Evolutionary conservation across 768 basidiomycete genomes (phyloP), one percentile per base, ranked within the genome.

Genomic region (Boletus rubropictus): DNA sequence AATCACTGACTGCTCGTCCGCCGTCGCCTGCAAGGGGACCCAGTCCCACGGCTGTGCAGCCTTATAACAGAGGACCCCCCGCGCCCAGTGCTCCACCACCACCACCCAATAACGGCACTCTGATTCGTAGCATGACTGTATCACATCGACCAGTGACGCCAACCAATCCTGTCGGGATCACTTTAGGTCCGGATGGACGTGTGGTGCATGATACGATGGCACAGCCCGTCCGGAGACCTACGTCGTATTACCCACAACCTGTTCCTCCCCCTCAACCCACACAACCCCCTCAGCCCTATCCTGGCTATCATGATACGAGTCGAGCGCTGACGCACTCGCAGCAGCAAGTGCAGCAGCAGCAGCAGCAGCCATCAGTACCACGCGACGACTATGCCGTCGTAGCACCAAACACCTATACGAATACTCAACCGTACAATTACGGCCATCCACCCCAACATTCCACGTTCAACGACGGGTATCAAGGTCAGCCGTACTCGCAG

Each of bases 121-220:
- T 51, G 10, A 32, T 35, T 1, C 59, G 59, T 37, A 53, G 60
- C 10, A 11, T 48, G 34, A 57, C 64, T 2, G 64, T 64, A 5
- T 71, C 57, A 53, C 69, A 58, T 24, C 66, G 70, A 33, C 77
- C 85, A 1, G 74, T 83, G n/a, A 73, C 84, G 12, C 89, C 84
- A 48, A 85, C 85, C 25, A 89, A 86, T 48, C 73, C 74, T n/a
- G 75, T 89, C 4, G 91, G 93, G 3, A 94, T 95, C 50, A 77
- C 81, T 3, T 71, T 95, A 3, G 91, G 90, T 53, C 82, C 84
- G 0, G 79, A 72, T 48, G 93, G 92, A 7, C 76, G 82, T 12
- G 93, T 95, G 5, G 71, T 84, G 29, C 80, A 85, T 50, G 93
- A 95, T 65, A 75, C 79, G 33, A 81, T 92, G 80, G 54, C 78